Base-by-base conservation (phyloP, 83 land plant species). In the Picea abies region DNA sequence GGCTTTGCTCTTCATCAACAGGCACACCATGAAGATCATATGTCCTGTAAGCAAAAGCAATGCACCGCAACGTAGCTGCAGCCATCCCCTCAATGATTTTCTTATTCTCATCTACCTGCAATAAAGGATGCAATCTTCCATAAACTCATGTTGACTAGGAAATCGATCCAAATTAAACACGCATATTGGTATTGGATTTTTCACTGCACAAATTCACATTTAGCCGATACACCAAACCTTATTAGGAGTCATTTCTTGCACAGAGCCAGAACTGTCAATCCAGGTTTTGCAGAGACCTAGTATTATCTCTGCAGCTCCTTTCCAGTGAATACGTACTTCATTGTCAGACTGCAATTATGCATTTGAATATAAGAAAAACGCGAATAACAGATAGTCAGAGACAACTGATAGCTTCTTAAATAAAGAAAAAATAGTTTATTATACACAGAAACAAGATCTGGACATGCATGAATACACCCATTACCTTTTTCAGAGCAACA, bases 261-360 rank as follows among this genome's bases (percentile, higher is more conserved):
- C 20, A 2, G 23, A 35, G 29, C 93, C 95, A 86, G 88, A 39
- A 14, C 62, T 3, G 47, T 88, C 88, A n/a, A 91, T 60, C 85
- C 84, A 93, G 37, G 77, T n/a, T 37, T 82, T 84, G 78, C 95
- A 93, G 20, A 90, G 84, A 35, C 79, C 86, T 63, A 93, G 64
- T 12, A 93, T 80, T 0, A 93, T 84, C 83, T 93, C 95, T 79
- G 95, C 93, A 44, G 95, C 95, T 72, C 95, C 95, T 78, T 93
- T 93, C 96, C 96, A 94, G 61, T 94, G 93, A 11, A 94, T 66
- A 80, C 86, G 87, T 77, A 87, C 91, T 79, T 85, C 77, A 62
- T 85, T 81, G 29, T 83, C 82, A 20, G 60, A 32, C 94, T 92
- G 89, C 23, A 71, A 68, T 52, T 17, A 61, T 20, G 19, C 26